Percentiles rank a stretch among this genome's conserved stretches.
Conservation (phyloP, 2,329 filamentous ascomycete species). For the Pseudocercospora fijiensis region DNA sequence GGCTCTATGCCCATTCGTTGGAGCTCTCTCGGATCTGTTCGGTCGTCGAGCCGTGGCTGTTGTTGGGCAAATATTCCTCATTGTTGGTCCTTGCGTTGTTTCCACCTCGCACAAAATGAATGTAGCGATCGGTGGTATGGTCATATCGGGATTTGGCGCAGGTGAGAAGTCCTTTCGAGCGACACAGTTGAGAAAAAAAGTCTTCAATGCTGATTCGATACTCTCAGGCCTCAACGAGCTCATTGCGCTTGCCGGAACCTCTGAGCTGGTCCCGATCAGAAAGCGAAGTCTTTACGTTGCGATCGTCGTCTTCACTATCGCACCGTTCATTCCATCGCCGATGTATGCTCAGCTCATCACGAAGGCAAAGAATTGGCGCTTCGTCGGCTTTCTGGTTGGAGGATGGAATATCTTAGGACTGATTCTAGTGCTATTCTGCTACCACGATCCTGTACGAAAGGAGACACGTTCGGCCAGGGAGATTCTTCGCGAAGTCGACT, state of each 20-base stretch:
- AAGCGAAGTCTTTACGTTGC: constrained; percentile 65
- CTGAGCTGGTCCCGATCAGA: constrained; percentile 64
- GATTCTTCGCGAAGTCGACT: constrained; percentile 51
- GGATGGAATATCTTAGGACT: constrained; percentile 56
- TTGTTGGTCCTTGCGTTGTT: constrained; percentile 60
- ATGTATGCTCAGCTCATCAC: constrained; percentile 61
- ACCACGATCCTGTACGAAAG: constrained; percentile 51
- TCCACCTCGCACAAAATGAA: constrained; percentile 60
- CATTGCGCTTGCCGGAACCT: constrained; percentile 65
- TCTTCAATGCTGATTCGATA: not conserved
- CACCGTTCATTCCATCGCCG: constrained; percentile 63
- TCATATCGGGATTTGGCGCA: constrained; percentile 64
- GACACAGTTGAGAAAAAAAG: not conserved
- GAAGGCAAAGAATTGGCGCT: constrained; percentile 53
- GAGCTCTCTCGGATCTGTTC: constrained; percentile 62
- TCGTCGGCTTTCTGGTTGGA: constrained; percentile 54
- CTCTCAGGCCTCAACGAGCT: constrained; percentile 49
- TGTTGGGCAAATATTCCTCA: constrained; percentile 53
- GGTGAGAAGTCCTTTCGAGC: constrained; percentile 53
- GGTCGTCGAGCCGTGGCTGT: constrained; percentile 61
- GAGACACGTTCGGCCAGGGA: constrained; percentile 42
- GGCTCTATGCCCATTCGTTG: constrained; percentile 63
- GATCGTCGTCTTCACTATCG: constrained; percentile 59
- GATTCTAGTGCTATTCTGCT: constrained; percentile 52
- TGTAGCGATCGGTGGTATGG: constrained; percentile 61